phyloP scores from a whole-genome alignment of 1,139 yeast genomes.

The Suhomyces panamericanus region DNA sequence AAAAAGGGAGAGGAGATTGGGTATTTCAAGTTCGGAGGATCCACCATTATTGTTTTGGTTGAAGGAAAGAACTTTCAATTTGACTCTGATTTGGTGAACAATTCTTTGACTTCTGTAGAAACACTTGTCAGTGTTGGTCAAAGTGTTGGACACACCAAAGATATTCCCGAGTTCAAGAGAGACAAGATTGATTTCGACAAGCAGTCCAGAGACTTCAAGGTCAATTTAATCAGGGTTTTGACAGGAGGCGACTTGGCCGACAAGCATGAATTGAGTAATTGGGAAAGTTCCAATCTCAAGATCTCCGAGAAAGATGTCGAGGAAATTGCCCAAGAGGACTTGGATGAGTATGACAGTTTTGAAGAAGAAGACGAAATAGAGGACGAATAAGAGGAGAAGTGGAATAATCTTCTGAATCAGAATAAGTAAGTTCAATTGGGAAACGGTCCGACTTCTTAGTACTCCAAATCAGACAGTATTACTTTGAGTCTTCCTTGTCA shows the following conservation, averaged over 20 bases:
- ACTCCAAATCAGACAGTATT: no score
- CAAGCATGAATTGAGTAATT: constrained; percentile 34
- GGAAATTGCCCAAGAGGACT: constrained; percentile 16
- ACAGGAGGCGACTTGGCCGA: constrained; percentile 54
- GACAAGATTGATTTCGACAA: constrained; percentile 46
- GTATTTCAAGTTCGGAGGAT: constrained; percentile 94
- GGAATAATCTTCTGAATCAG: neutral
- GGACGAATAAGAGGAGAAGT: constrained; percentile 1
- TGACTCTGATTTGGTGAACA: constrained; percentile 71
- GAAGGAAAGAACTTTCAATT: constrained; percentile 43
- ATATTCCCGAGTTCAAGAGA: constrained; percentile 50
- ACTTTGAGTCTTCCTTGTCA: no score
- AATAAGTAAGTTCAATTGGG: no score
- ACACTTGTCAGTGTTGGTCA: constrained; percentile 88
- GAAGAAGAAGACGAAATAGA: constrained; percentile 10
- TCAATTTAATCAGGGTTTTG: constrained; percentile 58
- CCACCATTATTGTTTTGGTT: constrained; percentile 68
- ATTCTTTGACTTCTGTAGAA: constrained; percentile 71
- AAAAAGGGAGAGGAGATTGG: constrained; percentile 83
- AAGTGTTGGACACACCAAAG: constrained; percentile 78
- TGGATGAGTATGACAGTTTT: constrained; percentile 18
- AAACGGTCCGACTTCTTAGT: no score
- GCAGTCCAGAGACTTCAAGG: constrained; percentile 50
- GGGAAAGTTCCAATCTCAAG: constrained; percentile 39
- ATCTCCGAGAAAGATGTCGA: constrained; percentile 24